Percentiles rank a stretch among this genome's conserved stretches.
Conservation (phyloP, 31 red algal species). For the Porphyra umbilicalis region DNA sequence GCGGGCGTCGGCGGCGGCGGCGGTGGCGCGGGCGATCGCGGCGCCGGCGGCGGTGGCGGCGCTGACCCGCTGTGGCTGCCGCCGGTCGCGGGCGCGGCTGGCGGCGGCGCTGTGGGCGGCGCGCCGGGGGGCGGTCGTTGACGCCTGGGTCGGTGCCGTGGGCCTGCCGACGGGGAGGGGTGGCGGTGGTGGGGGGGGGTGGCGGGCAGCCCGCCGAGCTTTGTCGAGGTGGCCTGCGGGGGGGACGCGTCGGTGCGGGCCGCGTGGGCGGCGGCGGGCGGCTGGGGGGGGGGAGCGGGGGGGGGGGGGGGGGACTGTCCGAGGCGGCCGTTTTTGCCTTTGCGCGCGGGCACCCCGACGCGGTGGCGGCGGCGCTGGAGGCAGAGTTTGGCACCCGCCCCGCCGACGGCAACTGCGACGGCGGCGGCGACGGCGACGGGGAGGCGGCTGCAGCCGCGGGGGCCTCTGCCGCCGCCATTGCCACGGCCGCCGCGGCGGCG, state of each 20-base stretch:
- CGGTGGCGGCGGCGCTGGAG: background rate
- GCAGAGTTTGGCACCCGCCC: background rate
- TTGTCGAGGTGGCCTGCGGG: background rate
- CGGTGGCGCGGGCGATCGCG: too few relatives aligned
- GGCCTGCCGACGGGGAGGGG: background rate
- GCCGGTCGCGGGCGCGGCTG: background rate
- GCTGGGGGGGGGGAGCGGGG: background rate
- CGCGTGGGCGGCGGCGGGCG: background rate
- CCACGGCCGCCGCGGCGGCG: background rate
- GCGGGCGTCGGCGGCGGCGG: background rate
- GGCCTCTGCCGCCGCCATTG: background rate
- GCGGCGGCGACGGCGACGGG: too few relatives aligned
- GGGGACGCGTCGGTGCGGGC: background rate
- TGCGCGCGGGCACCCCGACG: background rate
- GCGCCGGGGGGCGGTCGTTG: background rate
- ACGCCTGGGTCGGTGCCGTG: background rate
- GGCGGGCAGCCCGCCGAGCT: background rate
- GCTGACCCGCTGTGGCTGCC: background rate
- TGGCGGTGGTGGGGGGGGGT: background rate
- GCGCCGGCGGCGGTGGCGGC: too few relatives aligned
- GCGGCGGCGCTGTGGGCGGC: background rate
- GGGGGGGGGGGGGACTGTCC: background rate
- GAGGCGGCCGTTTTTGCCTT: background rate
- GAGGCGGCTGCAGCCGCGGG: too few relatives aligned
- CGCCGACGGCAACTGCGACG: too few relatives aligned